Evolutionary conservation across 208 protist genomes (phyloP).

Genomic region (Leishmania tarentolae): DNA sequence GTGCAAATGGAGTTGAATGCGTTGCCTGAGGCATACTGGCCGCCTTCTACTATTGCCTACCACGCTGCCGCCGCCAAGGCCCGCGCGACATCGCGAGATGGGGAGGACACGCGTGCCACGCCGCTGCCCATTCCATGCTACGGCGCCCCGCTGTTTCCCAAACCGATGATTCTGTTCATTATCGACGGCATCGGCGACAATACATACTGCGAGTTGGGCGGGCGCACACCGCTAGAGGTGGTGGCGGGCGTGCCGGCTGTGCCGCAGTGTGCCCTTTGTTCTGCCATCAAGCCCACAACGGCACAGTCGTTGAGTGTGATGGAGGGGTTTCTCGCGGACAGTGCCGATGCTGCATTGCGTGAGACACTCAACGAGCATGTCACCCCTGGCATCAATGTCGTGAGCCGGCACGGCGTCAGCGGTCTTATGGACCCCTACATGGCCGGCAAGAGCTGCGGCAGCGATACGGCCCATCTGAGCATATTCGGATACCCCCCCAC

Average conservation of each 20-base stretch:
- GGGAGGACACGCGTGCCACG: background rate
- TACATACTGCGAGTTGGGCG: conserved; percentile 55
- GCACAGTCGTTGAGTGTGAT: background rate
- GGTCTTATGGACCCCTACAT: conserved; percentile 75
- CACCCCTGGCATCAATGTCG: conserved; percentile 49
- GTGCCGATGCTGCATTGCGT: conserved; percentile 9
- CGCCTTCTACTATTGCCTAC: conserved; percentile 36
- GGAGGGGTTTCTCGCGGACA: conserved; percentile 16
- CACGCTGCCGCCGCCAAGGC: background rate
- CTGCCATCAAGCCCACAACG: background rate
- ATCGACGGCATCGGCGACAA: conserved; percentile 78
- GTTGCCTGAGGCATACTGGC: conserved; percentile 29
- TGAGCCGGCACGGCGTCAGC: conserved; percentile 54
- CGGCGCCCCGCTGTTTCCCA: conserved; percentile 47
- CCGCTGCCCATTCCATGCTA: conserved; percentile 9
- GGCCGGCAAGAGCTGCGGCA: conserved; percentile 67
- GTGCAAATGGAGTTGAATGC: conserved; percentile 34
- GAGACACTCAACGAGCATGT: conserved; percentile 17
- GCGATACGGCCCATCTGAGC: conserved; percentile 77
- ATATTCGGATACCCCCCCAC: conserved; percentile 70
- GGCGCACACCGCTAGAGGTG: conserved; percentile 72
- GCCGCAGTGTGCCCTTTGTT: background rate
- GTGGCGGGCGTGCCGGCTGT: conserved; percentile 46
- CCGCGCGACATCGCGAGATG: background rate
- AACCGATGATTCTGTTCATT: conserved; percentile 71